Conservation (phyloP, 163 green algal genomes). For the Chlorella variabilis region DNA sequence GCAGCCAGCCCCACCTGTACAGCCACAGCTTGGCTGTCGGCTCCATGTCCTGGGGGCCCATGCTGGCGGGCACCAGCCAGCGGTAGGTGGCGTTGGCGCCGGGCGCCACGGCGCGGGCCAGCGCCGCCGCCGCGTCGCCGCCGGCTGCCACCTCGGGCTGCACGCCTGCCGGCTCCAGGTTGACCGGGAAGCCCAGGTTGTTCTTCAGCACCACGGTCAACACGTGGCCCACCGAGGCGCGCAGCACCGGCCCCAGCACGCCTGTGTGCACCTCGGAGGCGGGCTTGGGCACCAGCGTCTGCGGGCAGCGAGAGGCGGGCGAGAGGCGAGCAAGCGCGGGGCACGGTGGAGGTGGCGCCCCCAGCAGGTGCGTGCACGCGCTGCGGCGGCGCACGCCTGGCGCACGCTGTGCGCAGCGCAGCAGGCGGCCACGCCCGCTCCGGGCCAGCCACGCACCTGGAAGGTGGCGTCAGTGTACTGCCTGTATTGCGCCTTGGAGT, state of each 20-base stretch:
- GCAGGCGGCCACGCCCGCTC: background rate
- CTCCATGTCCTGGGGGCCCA: constrained; percentile 23
- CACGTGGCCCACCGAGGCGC: constrained; percentile 39
- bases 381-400: too few relatives aligned
- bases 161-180: constrained; percentile 45
- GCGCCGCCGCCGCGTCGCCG: background rate
- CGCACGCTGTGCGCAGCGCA: background rate
- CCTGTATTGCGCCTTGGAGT: constrained; percentile 65
- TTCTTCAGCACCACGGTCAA: constrained; percentile 46
- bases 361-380: background rate
- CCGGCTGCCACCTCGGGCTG: background rate
- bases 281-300: background rate
- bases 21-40: constrained; percentile 51
- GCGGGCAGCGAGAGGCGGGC: background rate
- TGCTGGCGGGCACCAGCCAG: constrained; percentile 36
- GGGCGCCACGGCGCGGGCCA: background rate
- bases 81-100: constrained; percentile 30
- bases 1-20: constrained; percentile 34
- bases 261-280: constrained; percentile 13
- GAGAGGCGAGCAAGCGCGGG: background rate
- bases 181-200: constrained; percentile 42
- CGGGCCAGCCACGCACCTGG: background rate
- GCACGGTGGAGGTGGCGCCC: too few relatives aligned
- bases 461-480: constrained; percentile 81
- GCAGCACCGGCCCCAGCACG: constrained; percentile 41